A percentile compares a stretch with the other conserved stretches of the same genome.
Evolutionary conservation across 805 yeast genomes (phyloP).

Genomic region (Saturnispora mendoncae): DNA sequence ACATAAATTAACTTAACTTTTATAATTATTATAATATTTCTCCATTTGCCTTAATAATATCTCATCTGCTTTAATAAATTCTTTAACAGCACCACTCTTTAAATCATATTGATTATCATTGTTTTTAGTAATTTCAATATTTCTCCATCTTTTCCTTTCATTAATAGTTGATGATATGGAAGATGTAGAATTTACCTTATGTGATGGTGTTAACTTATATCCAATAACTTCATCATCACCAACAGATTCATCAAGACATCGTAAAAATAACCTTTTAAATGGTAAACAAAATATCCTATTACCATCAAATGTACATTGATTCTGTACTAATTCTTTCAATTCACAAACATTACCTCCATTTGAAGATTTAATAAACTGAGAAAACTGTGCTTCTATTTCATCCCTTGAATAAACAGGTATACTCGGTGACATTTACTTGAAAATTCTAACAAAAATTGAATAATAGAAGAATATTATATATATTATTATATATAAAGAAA

Average conservation of each 20-base stretch:
- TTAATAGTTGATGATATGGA: not conserved
- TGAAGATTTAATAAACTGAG: slow-evolving; percentile 10
- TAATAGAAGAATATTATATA: too few relatives aligned
- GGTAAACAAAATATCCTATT: slow-evolving; percentile 38
- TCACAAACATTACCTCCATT: slow-evolving; percentile 18
- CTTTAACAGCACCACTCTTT: slow-evolving; percentile 17
- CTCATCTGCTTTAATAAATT: slow-evolving; percentile 27
- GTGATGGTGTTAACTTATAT: slow-evolving; percentile 23
- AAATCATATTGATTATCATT: slow-evolving; percentile 28
- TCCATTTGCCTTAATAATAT: slow-evolving; percentile 24
- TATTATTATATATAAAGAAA: too few relatives aligned
- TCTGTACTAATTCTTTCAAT: slow-evolving; percentile 35
- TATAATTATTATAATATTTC: slow-evolving; percentile 20
- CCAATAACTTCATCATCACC: slow-evolving; percentile 22
- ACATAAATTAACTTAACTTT: not conserved
- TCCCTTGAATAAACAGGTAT: slow-evolving; percentile 36
- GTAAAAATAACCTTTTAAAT: slow-evolving; percentile 38
- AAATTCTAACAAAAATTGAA: too few relatives aligned
- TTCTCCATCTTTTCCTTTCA: slow-evolving; percentile 16
- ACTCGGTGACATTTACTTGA: slow-evolving; percentile 51
- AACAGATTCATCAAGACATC: slow-evolving; percentile 29
- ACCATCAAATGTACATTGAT: slow-evolving; percentile 39
- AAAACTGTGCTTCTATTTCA: slow-evolving; percentile 27
- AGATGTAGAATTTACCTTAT: slow-evolving; percentile 5
- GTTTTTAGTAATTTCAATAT: slow-evolving; percentile 32